These are phyloP conservation scores for Schoenoplectus triqueter DNA, from an alignment of 202 grass and related monocot genomes.

Conservation along the genomic window DNA sequence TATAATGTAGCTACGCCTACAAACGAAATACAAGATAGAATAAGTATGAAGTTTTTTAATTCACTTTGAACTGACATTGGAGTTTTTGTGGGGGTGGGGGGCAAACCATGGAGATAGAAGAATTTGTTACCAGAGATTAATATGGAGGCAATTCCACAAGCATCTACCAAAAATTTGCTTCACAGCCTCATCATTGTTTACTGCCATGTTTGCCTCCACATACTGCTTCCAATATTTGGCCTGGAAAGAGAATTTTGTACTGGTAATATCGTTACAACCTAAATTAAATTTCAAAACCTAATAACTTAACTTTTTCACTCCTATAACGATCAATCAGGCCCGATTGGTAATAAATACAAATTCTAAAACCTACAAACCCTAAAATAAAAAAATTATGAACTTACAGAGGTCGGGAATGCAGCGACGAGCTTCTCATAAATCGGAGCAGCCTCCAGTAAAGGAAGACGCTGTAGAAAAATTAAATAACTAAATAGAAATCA, in stretches of 20 bases:
- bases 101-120: background rate
- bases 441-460: conserved; percentile 66
- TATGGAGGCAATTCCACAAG: conserved; percentile 82
- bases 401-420: conserved; percentile 77
- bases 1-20: conserved; percentile 85
- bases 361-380: conserved; percentile 11
- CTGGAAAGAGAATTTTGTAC: conserved; percentile 31
- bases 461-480: conserved; percentile 56
- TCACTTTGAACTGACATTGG: conserved; percentile 16
- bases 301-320: background rate
- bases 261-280: background rate
- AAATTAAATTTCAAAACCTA: background rate
- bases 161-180: conserved; percentile 98
- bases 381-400: background rate
- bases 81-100: too few species aligned
- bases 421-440: conserved; percentile 88
- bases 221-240: conserved; percentile 98
- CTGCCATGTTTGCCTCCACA: conserved; percentile 80
- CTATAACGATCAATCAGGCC: background rate
- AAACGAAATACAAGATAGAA: conserved; percentile 29
- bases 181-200: conserved; percentile 67
- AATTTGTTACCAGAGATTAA: conserved; percentile 70
- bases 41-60: conserved; percentile 4
- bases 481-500: background rate
- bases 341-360: background rate